Base-by-base conservation (phyloP, 139 green algal genomes). In the Chlamydomonas incerta region DNA sequence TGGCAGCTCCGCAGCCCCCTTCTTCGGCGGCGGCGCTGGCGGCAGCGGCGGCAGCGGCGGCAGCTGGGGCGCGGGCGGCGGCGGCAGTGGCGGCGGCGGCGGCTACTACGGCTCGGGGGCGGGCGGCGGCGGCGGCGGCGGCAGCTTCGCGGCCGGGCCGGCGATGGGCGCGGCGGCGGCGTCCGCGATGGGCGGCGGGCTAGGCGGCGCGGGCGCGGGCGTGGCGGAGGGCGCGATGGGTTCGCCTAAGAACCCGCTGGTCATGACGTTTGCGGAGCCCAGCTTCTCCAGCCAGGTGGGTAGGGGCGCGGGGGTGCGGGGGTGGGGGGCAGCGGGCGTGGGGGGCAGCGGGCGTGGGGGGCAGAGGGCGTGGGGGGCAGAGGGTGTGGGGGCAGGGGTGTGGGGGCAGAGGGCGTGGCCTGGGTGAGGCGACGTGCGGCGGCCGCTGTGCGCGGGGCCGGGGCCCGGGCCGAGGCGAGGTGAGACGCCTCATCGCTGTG, bases 231-330 rank as follows among this genome's bases (percentile, higher is more conserved):
- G 84, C 0, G 72, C 85, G 9, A 63, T 97, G 35, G 95, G 95
- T 29, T 93, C 89, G 1, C 68, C 90, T 0, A 88, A 91, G 46
- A 97, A 97, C 82, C 95, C 95, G 0, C 28, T 98, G 18, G 92
- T 95, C 63, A 96, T 96, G 66, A 91, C 89, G 31, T 90, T 90
- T 87, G 88, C 91, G 18, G 91, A 94, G 88, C 91, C 89, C 5
- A 88, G 80, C 18, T 87, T 93, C 21, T 81, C 74, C 66, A 86
- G 50, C 57, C 89, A 94, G 88, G 63, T 83, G 46, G 3, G 77
- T 1, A 0, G 0, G n/a, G 47, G 60, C 41, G 41, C 8, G 5
- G 41, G 6, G 41, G 41, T 50, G 41, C 41, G 41, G 41, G n/a
- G 41, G 41, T 50, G 41, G 41, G 41, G 41, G 41, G 41, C 8